Percentiles rank a stretch among this genome's conserved stretches.
Evolutionary conservation across 371 early-diverging fungal genomes (phyloP).

Genomic region (Mortierella sp.): DNA sequence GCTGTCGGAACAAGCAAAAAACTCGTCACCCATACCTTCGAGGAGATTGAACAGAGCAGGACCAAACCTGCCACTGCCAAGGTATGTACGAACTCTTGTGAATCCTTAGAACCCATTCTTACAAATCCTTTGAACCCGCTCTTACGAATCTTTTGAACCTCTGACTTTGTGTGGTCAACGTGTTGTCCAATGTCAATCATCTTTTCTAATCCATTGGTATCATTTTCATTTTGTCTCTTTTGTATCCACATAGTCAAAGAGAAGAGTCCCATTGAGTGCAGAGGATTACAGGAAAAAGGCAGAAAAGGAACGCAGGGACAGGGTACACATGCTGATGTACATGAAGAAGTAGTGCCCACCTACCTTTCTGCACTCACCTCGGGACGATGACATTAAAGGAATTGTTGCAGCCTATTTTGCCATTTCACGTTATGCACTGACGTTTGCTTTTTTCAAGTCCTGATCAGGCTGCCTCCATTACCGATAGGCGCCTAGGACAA

Average conservation of each 20-base stretch:
- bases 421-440: too few species aligned
- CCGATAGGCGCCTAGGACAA: too few species aligned
- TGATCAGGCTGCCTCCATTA: too few species aligned
- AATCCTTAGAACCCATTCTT: not conserved
- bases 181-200: not conserved
- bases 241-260: constrained; percentile 15
- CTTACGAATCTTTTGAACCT: too few species aligned
- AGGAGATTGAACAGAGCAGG: constrained; percentile 44
- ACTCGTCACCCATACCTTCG: constrained; percentile 44
- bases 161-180: too few species aligned
- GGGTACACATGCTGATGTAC: constrained; percentile 36
- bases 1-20: constrained; percentile 36
- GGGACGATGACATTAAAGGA: too few species aligned
- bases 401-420: too few species aligned
- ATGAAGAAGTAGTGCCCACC: constrained; percentile 30
- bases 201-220: not conserved
- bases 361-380: not conserved
- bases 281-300: constrained; percentile 33
- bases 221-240: too few species aligned
- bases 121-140: not conserved
- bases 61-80: constrained; percentile 19
- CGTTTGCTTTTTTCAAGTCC: too few species aligned
- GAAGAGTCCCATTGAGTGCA: constrained; percentile 27
- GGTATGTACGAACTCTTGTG: constrained; percentile 6
- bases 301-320: constrained; percentile 37